phyloP scores from a whole-genome alignment of 192 early-diverging fungal genomes.

The Coemansia sp. region DNA sequence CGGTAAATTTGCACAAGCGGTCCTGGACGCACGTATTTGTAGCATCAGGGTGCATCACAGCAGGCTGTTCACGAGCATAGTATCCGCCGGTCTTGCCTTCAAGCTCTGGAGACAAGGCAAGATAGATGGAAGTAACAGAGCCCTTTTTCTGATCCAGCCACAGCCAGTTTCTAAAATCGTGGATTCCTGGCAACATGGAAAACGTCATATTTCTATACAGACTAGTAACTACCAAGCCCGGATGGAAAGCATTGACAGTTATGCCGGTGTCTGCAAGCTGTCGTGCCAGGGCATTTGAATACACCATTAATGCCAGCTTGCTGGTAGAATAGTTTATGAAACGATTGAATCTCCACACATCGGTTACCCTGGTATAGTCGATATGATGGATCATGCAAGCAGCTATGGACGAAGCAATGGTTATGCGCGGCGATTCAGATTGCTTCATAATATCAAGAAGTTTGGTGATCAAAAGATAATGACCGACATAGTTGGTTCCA shows the following conservation, averaged over 20 bases:
- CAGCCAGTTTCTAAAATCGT: conserved; percentile 31
- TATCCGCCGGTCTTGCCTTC: conserved; percentile 32
- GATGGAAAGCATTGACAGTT: conserved; percentile 61
- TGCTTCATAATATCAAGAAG: conserved; percentile 48
- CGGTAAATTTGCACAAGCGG: conserved; percentile 39
- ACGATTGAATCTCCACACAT: conserved; percentile 52
- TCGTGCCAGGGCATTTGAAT: conserved; percentile 52
- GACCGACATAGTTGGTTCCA: conserved; percentile 65
- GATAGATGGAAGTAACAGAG: conserved; percentile 31
- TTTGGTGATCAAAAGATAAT: conserved; percentile 54
- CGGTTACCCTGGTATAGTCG: conserved; percentile 49
- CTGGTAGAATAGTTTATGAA: conserved; percentile 59
- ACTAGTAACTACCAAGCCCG: conserved; percentile 56
- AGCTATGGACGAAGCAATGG: conserved; percentile 55
- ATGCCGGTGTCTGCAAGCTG: conserved; percentile 43
- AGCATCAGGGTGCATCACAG: conserved; percentile 30
- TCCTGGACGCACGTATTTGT: conserved; percentile 24
- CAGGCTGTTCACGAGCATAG: conserved; percentile 46
- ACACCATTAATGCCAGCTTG: conserved; percentile 59
- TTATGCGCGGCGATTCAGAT: conserved; percentile 49
- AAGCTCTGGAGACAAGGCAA: conserved; percentile 43
- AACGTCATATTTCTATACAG: conserved; percentile 53
- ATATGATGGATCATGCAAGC: conserved; percentile 48
- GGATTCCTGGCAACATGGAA: conserved; percentile 38
- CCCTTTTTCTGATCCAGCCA: conserved; percentile 45